Evolutionary conservation across 129 eudicot genomes (phyloP), one percentile per base, ranked within the genome.

Genomic region (Heracleum sosnowskyi): DNA sequence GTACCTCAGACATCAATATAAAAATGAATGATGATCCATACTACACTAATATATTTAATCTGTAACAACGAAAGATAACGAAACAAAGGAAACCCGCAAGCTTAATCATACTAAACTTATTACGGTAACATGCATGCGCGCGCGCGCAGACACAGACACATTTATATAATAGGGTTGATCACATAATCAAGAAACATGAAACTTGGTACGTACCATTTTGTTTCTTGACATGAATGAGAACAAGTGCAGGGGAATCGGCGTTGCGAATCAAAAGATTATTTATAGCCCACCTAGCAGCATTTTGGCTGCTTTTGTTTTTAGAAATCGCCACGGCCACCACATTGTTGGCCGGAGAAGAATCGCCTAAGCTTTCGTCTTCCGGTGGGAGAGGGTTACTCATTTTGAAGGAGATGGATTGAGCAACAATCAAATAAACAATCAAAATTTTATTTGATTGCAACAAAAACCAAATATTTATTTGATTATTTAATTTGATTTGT

Each of bases 241-340:
- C 6, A 26, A 88, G 44, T 28, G 78, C 55, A 47, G 28, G 44
- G 33, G 29, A 69, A 69, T 45, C 6, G 2, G 18, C 13, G 26
- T 76, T 76, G 47, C 75, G 73, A 73, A 22, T 15, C 35, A 79
- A 18, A 39, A 86, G 78, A 57, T 88, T 60, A 22, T 86, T 89
- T 24, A 88, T 75, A 5, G 92, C 92, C 88, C 89, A 88, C 82
- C 77, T 80, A 10, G 85, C 90, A 11, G 92, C 92, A 28, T 66
- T 77, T 0, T 62, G 41, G 85, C 86, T 86, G 75, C 78, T 33
- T 78, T 80, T 88, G 55, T 82, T 87, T 75, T 70, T 82, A 45
- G 82, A 87, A 79, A 88, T 40, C 10, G 92, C 92, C 75, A 88
- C 91, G 47, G 82, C 82, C 29, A 41, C 76, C 33, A 72, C 76